These are phyloP conservation scores for Psilocybe cubensis DNA, from an alignment of 768 basidiomycete genomes.

Conservation along the genomic window DNA sequence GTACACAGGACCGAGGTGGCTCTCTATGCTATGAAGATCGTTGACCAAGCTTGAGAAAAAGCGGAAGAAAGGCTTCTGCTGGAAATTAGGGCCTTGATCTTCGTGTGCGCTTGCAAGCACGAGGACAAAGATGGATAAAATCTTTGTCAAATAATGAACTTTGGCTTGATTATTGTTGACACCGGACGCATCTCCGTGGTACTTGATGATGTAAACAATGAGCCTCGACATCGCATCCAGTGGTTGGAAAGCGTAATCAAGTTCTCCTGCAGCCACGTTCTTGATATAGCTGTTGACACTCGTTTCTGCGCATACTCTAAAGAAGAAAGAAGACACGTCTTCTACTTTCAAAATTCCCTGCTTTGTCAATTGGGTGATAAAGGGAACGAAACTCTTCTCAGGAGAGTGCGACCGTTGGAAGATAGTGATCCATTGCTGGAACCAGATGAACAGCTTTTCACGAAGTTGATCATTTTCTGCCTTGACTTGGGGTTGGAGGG, in stretches of 20 bases:
- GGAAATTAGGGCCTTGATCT: slow-evolving; percentile 88
- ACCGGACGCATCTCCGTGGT: slow-evolving; percentile 94
- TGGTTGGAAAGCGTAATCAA: slow-evolving; percentile 83
- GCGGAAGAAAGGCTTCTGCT: slow-evolving; percentile 97
- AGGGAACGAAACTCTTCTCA: slow-evolving; percentile 94
- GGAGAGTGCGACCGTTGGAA: slow-evolving; percentile 90
- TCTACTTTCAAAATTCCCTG: slow-evolving; percentile 96
- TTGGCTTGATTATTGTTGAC: slow-evolving; percentile 94
- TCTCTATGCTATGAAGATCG: slow-evolving; percentile 87
- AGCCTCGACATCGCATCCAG: slow-evolving; percentile 95
- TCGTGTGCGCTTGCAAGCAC: slow-evolving; percentile 95
- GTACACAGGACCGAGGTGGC: slow-evolving; percentile 85
- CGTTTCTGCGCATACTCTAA: slow-evolving; percentile 95
- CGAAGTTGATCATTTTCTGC: slow-evolving; percentile 77
- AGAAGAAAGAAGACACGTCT: slow-evolving; percentile 96
- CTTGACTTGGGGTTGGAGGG: slow-evolving; percentile 45
- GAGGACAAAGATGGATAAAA: slow-evolving; percentile 95
- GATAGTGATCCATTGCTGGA: slow-evolving; percentile 95
- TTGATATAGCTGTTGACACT: slow-evolving; percentile 89
- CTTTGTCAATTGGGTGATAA: slow-evolving; percentile 96
- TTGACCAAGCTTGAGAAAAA: slow-evolving; percentile 97
- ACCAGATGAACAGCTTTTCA: slow-evolving; percentile 77
- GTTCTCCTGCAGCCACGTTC: slow-evolving; percentile 71
- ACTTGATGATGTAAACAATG: slow-evolving; percentile 98
- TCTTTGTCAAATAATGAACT: slow-evolving; percentile 95